phyloP scores from a whole-genome alignment of 2,329 filamentous ascomycete genomes.

The Remersonia thermophila region DNA sequence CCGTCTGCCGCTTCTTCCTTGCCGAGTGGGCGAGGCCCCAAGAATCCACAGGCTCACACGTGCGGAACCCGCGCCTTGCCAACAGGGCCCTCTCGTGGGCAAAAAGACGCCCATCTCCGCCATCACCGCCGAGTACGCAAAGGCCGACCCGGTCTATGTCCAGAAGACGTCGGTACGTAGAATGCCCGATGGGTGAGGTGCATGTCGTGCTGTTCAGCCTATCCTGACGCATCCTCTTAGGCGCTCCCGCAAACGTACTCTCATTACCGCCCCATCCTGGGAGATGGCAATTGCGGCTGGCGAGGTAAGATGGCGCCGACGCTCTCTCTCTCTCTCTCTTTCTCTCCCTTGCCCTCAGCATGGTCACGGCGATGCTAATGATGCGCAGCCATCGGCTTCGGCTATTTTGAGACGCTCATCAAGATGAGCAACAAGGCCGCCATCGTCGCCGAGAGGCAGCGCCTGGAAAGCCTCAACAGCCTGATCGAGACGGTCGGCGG shows the following conservation, averaged over 20 bases:
- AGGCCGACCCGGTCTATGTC: constrained; percentile 73
- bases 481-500: constrained; percentile 61
- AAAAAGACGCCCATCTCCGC: constrained; percentile 62
- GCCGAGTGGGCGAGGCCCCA: too few relatives aligned
- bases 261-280: constrained; percentile 75
- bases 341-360: too few relatives aligned
- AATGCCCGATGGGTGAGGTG: constrained; percentile 4
- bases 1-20: neutral
- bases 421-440: constrained; percentile 50
- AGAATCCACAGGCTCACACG: too few relatives aligned
- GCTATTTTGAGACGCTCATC: constrained; percentile 80
- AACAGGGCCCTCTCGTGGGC: constrained; percentile 74
- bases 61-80: too few relatives aligned
- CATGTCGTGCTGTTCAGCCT: constrained; percentile 2
- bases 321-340: too few relatives aligned
- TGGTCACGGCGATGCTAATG: neutral
- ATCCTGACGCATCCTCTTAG: constrained; percentile 37
- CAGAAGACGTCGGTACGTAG: constrained; percentile 70
- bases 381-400: constrained; percentile 69
- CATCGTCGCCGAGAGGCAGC: constrained; percentile 57
- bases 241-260: constrained; percentile 72
- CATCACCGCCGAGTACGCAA: constrained; percentile 77
- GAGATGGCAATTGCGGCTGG: constrained; percentile 96
- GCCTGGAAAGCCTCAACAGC: constrained; percentile 59
- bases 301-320: constrained; percentile 78